These are phyloP conservation scores for Cladorrhinum samala DNA, from an alignment of 495 filamentous ascomycete species.

Conservation along the genomic window DNA sequence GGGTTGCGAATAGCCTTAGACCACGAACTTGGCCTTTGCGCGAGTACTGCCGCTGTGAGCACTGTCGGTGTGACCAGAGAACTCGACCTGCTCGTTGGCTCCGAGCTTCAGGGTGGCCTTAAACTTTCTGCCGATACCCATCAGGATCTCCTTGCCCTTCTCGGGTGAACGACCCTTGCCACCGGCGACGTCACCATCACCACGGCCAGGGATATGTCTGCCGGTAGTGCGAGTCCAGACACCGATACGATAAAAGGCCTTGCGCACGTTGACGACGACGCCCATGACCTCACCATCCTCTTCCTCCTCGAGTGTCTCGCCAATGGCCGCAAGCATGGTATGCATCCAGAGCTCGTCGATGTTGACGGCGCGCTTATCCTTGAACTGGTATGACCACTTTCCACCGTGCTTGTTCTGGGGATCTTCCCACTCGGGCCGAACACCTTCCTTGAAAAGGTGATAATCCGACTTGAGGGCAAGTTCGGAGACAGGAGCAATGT, in stretches of 20 bases:
- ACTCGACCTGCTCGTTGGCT: constrained; percentile 73
- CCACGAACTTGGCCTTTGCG: constrained; percentile 88
- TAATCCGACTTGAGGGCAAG: constrained; percentile 97
- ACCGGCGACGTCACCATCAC: constrained; percentile 59
- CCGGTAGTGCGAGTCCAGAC: constrained; percentile 88
- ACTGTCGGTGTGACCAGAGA: constrained; percentile 91
- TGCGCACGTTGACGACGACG: constrained; percentile 97
- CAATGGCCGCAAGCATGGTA: constrained; percentile 92
- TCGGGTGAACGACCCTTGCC: constrained; percentile 65
- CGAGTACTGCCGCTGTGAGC: constrained; percentile 88
- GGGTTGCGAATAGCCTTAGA: constrained; percentile 40
- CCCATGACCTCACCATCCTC: constrained; percentile 98
- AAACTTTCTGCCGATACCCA: constrained; percentile 79
- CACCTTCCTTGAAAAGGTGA: constrained; percentile 96
- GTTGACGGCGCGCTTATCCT: constrained; percentile 80
- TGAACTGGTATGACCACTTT: constrained; percentile 97
- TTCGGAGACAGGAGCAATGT: constrained; percentile 93
- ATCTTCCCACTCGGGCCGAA: constrained; percentile 98
- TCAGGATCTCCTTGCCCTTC: constrained; percentile 75
- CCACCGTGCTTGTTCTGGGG: constrained; percentile 96
- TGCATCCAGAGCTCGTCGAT: constrained; percentile 98
- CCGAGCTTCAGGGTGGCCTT: constrained; percentile 81
- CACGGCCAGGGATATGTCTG: constrained; percentile 68
- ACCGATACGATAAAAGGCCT: constrained; percentile 94
- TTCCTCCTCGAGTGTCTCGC: constrained; percentile 92